Evolutionary conservation across 441 rosid genomes (phyloP).

Genomic region (Euphorbia schlechtendalii): DNA sequence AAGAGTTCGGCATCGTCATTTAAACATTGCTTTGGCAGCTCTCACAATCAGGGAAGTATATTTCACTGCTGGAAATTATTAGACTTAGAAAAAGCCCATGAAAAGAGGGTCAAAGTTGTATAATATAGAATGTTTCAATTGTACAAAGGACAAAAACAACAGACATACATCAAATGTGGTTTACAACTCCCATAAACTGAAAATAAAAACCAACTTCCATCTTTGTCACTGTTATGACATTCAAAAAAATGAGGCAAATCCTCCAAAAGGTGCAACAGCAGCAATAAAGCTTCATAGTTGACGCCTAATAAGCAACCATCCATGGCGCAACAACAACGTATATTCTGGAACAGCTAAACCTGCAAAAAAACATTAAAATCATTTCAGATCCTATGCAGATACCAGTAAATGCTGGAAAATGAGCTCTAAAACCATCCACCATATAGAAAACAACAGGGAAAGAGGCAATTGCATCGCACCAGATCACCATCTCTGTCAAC

Average conservation of each 20-base stretch:
- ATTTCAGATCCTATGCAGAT: slow-evolving; percentile 1
- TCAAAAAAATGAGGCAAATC: neutral
- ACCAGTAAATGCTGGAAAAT: neutral
- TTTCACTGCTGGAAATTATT: neutral
- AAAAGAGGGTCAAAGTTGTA: neutral
- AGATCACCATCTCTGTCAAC: slow-evolving; percentile 26
- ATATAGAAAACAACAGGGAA: neutral
- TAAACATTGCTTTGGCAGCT: neutral
- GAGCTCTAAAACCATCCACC: slow-evolving; percentile 19
- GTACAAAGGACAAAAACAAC: neutral
- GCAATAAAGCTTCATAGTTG: neutral
- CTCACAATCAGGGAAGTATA: neutral
- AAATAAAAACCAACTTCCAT: neutral
- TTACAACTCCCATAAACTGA: neutral
- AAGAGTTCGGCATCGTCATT: neutral
- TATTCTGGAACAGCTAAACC: neutral
- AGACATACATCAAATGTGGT: neutral
- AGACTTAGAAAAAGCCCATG: too few relatives aligned
- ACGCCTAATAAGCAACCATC: too few relatives aligned
- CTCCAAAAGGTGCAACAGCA: neutral
- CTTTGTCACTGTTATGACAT: neutral
- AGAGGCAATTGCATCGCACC: slow-evolving; percentile 29
- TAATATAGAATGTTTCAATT: neutral
- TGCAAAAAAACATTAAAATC: neutral
- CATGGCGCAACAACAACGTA: neutral